phyloP scores from a whole-genome alignment of 148 eudicot genomes.

The Arbutus unedo region DNA sequence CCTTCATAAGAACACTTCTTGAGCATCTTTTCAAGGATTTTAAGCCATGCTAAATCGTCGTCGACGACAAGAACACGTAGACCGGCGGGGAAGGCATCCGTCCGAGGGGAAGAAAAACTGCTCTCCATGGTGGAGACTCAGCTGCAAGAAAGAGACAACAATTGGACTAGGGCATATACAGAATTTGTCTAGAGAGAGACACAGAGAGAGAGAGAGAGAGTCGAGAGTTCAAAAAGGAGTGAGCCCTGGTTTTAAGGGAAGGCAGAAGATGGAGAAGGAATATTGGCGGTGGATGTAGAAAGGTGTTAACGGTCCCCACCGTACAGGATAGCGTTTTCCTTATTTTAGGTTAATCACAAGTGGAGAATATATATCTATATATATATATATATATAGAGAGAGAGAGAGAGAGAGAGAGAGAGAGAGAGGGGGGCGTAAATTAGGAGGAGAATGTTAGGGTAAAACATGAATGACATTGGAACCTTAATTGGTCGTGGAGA shows the following conservation, averaged over 20 bases:
- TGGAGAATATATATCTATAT: not conserved
- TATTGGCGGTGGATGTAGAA: slow-evolving; percentile 3
- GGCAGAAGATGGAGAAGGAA: slow-evolving; percentile 35
- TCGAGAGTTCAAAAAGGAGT: slow-evolving; percentile 2
- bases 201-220: slow-evolving; percentile 23
- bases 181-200: slow-evolving; percentile 12
- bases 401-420: too few relatives aligned
- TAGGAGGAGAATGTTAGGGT: not conserved
- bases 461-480: slow-evolving; percentile 5
- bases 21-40: slow-evolving; percentile 93
- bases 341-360: not conserved
- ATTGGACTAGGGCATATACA: not conserved
- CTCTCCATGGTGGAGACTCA: slow-evolving; percentile 27
- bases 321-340: not conserved
- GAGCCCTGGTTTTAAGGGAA: slow-evolving; percentile 12
- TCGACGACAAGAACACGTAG: slow-evolving; percentile 89
- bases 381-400: too few relatives aligned
- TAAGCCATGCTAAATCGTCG: slow-evolving; percentile 90
- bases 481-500: not conserved
- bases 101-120: slow-evolving; percentile 66
- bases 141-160: slow-evolving; percentile 4
- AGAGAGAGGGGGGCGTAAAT: not conserved
- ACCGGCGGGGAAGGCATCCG: slow-evolving; percentile 72
- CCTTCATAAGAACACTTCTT: slow-evolving; percentile 96
- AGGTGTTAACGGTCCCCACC: slow-evolving; percentile 5